Base-by-base conservation (phyloP, 768 basidiomycete genomes). In the Leucocoprinus sp. region DNA sequence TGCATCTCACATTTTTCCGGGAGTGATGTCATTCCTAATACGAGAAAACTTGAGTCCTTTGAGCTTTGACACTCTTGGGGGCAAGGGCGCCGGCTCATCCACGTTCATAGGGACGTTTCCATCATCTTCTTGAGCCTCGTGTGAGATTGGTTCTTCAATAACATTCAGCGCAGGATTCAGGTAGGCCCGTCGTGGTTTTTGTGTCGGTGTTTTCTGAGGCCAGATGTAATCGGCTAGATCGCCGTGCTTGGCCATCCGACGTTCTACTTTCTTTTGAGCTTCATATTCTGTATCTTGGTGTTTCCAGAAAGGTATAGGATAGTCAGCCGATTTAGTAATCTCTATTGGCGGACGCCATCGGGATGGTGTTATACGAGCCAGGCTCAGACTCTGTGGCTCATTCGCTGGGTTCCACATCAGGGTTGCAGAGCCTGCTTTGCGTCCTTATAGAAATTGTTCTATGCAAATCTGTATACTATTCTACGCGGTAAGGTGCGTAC, bases 71-170 rank as follows among this genome's bases (percentile, higher is more conserved):
- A n/a, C 31, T 6, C n/a, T 17, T 12, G 22, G 8, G 4, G 3
- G 18, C n/a, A 19, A 35, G 22, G 27, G 31, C 17, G 44, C 31
- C 15, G 49, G 22, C 19, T 43, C 33, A 26, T 51, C 50, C 11
- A 51, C 46, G 4, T 51, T 46, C 50, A 51, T 51, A 21, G 31
- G 23, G 2, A 12, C 31, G n/a, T 31, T 14, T n/a, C n/a, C 31
- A 17, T 41, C 24, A 5, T 26, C 15, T 18, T 35, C 42, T 34
- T 17, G 35, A 8, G 8, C 33, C 8, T 35, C 8, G 5, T 37
- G 8, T 2, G 28, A 28, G 8, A 8, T 17, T 23, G 42, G 38
- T 12, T 42, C 45, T 12, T 45, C 29, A 22, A 45, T 29, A 26
- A 46, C 19, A 6, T 42, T 26, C 7, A 39, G 40, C 6, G 29